A percentile compares a stretch with the other conserved stretches of the same genome.
Conservation (phyloP, 192 early-diverging fungal species). For the Globomyces pollinis-pini region DNA sequence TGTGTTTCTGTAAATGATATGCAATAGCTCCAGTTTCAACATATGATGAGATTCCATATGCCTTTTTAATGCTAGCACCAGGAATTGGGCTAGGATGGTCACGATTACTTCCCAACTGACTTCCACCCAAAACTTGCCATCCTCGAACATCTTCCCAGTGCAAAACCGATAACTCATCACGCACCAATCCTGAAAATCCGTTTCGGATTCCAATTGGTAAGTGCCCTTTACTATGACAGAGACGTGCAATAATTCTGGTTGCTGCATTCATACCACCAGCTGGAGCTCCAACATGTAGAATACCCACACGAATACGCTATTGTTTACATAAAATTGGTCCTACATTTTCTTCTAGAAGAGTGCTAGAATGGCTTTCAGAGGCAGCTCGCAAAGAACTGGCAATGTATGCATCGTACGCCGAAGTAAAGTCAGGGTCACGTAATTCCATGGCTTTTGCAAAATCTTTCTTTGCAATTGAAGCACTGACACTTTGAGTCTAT, state of each 20-base stretch:
- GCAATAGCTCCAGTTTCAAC: constrained; percentile 83
- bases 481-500: constrained; percentile 76
- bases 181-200: constrained; percentile 82
- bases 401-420: constrained; percentile 41
- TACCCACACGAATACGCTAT: constrained; percentile 72
- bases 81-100: constrained; percentile 67
- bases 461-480: constrained; percentile 72
- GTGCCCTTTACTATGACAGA: constrained; percentile 82
- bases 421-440: constrained; percentile 74
- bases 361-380: constrained; percentile 42
- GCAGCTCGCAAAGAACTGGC: constrained; percentile 17
- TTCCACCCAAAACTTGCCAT: constrained; percentile 89
- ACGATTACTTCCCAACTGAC: constrained; percentile 89
- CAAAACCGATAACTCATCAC: constrained; percentile 70
- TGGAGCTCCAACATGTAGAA: constrained; percentile 90
- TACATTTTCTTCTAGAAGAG: constrained; percentile 55
- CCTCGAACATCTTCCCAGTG: constrained; percentile 78
- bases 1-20: constrained; percentile 83
- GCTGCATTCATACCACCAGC: constrained; percentile 98
- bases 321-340: constrained; percentile 9
- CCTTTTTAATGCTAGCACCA: constrained; percentile 26
- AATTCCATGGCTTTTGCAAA: constrained; percentile 86
- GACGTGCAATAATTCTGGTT: constrained; percentile 75
- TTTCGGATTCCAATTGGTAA: constrained; percentile 82
- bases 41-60: constrained; percentile 22